phyloP scores from a whole-genome alignment of 192 early-diverging fungal species.

The Coemansia sp. region DNA sequence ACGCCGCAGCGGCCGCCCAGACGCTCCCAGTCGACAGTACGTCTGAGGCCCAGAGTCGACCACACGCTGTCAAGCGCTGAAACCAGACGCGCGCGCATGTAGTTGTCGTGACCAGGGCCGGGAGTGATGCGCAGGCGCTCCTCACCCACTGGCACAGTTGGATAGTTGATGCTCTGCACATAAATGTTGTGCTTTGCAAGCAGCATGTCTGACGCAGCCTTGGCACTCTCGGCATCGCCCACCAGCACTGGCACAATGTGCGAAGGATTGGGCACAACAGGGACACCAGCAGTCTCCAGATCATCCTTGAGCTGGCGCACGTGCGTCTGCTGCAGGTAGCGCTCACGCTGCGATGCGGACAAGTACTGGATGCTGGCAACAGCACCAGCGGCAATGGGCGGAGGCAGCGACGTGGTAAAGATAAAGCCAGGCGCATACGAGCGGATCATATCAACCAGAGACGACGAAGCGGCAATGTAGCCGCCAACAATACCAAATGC shows the following conservation, averaged over 20 bases:
- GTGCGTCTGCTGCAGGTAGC: constrained; percentile 90
- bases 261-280: constrained; percentile 97
- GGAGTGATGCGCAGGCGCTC: constrained; percentile 98
- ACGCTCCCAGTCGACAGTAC: constrained; percentile 79
- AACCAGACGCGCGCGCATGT: constrained; percentile 83
- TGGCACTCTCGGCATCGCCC: constrained; percentile 93
- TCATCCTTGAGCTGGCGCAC: constrained; percentile 83
- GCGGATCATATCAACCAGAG: constrained; percentile 91
- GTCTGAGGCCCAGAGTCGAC: constrained; percentile 82
- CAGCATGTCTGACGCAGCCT: constrained; percentile 90
- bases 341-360: constrained; percentile 80
- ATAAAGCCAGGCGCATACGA: constrained; percentile 99
- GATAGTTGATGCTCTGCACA: constrained; percentile 99
- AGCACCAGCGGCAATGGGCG: constrained; percentile 86
- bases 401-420: constrained; percentile 98
- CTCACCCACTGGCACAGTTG: constrained; percentile 91
- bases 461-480: constrained; percentile 89
- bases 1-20: constrained; percentile 88
- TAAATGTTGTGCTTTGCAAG: constrained; percentile 89
- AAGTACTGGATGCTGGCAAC: constrained; percentile 92
- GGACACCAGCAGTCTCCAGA: constrained; percentile 80
- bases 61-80: constrained; percentile 82
- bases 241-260: constrained; percentile 99
- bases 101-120: constrained; percentile 85
- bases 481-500: constrained; percentile 97